A percentile compares a stretch with the other conserved stretches of the same genome.
phyloP scores from a whole-genome alignment of 805 yeast genomes.

The Pichia deserticola region DNA sequence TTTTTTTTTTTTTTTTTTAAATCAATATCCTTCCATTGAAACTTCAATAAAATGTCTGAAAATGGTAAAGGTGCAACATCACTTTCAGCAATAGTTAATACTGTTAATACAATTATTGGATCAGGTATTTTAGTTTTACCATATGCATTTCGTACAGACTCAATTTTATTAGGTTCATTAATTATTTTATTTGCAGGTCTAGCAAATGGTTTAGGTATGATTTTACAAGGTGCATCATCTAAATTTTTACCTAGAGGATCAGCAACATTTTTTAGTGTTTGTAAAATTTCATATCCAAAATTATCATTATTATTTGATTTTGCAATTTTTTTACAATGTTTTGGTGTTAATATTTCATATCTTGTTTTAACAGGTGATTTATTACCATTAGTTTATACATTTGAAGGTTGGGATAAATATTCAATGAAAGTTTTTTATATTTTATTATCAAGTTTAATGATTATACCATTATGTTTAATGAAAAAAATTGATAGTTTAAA shows the following conservation, averaged over 20 bases:
- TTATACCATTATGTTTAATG: conserved; percentile 57
- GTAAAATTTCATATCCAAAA: conserved; percentile 66
- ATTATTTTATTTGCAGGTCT: conserved; percentile 55
- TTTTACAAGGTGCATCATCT: conserved; percentile 53
- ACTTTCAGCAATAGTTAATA: conserved; percentile 54
- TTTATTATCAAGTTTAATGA: conserved; percentile 40
- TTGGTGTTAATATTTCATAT: conserved; percentile 69
- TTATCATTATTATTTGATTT: conserved; percentile 63
- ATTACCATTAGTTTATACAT: conserved; percentile 47
- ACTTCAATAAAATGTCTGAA: not conserved
- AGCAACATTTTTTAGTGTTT: conserved; percentile 66
- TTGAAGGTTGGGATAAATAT: conserved; percentile 29
- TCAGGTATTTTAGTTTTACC: conserved; percentile 78
- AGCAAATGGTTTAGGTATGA: conserved; percentile 63
- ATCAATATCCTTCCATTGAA: not conserved
- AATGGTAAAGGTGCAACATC: conserved; percentile 38
- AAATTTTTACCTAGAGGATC: conserved; percentile 48
- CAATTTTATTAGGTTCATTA: conserved; percentile 48
- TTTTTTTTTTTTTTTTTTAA: no score
- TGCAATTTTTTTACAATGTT: conserved; percentile 70
- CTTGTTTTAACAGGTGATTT: conserved; percentile 71
- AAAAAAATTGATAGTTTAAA: conserved; percentile 60
- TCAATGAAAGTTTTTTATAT: conserved; percentile 46
- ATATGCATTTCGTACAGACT: conserved; percentile 61
- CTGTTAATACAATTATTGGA: conserved; percentile 72